Evolutionary conservation across 768 basidiomycete species (phyloP).

Genomic region (Boletus rubropictus): DNA sequence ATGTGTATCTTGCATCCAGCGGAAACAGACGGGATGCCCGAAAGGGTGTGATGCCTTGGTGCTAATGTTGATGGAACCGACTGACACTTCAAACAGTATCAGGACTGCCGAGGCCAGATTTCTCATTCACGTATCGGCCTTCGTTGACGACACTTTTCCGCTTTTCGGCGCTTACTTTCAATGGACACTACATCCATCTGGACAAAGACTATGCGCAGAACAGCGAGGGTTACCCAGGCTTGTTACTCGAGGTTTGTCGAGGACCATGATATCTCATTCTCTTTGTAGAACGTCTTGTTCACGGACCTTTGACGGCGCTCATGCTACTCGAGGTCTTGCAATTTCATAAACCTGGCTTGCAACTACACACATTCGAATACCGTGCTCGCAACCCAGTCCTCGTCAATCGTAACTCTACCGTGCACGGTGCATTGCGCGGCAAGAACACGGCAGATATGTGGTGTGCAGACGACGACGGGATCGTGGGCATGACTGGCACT

Average conservation of each 20-base stretch:
- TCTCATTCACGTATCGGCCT: slow-evolving; percentile 63
- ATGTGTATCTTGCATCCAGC: slow-evolving; percentile 53
- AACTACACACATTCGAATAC: slow-evolving; percentile 56
- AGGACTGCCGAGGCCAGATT: slow-evolving; percentile 47
- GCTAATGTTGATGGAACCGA: not conserved
- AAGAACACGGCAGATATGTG: slow-evolving; percentile 43
- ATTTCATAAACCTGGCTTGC: slow-evolving; percentile 43
- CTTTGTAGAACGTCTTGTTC: slow-evolving; percentile 67
- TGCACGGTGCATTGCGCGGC: slow-evolving; percentile 41
- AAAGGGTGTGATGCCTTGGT: slow-evolving; percentile 34
- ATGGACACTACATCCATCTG: slow-evolving; percentile 79
- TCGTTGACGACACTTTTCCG: slow-evolving; percentile 72
- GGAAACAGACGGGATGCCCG: slow-evolving; percentile 32
- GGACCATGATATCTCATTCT: slow-evolving; percentile 1
- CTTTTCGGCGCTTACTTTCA: slow-evolving; percentile 83
- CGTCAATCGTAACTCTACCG: slow-evolving; percentile 44
- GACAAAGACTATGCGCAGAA: slow-evolving; percentile 66
- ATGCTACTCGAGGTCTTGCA: slow-evolving; percentile 64
- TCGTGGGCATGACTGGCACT: slow-evolving; percentile 64
- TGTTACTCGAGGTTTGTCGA: not conserved
- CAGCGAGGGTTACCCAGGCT: slow-evolving; percentile 70
- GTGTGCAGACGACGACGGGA: slow-evolving; percentile 52
- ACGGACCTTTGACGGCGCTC: slow-evolving; percentile 76
- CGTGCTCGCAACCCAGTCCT: slow-evolving; percentile 62
- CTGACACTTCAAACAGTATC: slow-evolving; percentile 35